These are phyloP conservation scores for Fraxinus pennsylvanica DNA, from an alignment of 257 asterid species.

Conservation along the genomic window DNA sequence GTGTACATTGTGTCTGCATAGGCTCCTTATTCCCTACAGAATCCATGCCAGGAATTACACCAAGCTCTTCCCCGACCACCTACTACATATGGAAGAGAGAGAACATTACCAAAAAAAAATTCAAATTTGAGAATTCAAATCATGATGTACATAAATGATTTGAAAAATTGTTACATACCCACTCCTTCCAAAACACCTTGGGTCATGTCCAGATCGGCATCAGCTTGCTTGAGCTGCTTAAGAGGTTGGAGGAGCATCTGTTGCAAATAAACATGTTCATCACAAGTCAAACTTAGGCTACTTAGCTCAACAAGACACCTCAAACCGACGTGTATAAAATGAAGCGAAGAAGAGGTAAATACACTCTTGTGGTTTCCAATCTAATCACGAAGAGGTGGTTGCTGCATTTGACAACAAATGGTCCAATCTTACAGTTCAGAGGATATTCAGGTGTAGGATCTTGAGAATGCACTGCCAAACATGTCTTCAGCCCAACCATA, in stretches of 20 bases:
- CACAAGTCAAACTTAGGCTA: conserved; percentile 21
- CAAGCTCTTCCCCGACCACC: conserved; percentile 97
- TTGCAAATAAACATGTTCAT: conserved; percentile 25
- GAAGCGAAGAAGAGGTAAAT: conserved; percentile 23
- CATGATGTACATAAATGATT: too few relatives aligned
- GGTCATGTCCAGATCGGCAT: conserved; percentile 78
- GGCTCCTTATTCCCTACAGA: too few relatives aligned
- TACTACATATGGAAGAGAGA: conserved; percentile 38
- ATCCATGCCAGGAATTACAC: conserved; percentile 98
- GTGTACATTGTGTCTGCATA: too few relatives aligned
- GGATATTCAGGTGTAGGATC: conserved; percentile 80
- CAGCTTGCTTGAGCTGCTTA: conserved; percentile 80
- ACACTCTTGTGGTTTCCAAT: conserved; percentile 84
- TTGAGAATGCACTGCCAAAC: conserved; percentile 85
- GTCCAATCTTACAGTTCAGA: conserved; percentile 78
- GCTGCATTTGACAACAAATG: conserved; percentile 56
- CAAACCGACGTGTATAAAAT: conserved; percentile 13
- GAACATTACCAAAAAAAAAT: not conserved
- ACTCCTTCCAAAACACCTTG: conserved; percentile 99
- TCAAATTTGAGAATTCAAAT: not conserved
- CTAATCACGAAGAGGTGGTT: conserved; percentile 55
- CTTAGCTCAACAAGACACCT: conserved; percentile 4
- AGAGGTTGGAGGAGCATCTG: conserved; percentile 98
- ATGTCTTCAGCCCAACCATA: conserved; percentile 73
- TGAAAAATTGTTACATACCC: conserved; percentile 49